Evolutionary conservation across 2,329 filamentous ascomycete species (phyloP).

Genomic region (Fusarium succisae): DNA sequence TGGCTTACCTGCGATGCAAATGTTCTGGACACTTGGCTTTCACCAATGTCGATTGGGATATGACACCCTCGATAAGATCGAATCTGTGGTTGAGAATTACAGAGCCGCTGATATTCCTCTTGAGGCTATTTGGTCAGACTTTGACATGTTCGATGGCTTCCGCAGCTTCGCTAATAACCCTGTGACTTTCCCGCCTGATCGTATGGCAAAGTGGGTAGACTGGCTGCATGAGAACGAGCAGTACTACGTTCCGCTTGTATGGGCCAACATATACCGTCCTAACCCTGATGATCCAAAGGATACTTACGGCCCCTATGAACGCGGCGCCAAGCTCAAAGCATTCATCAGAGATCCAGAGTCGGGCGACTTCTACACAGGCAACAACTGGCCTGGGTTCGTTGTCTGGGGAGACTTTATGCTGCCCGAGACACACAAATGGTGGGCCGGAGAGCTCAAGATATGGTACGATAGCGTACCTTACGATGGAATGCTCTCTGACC

Average conservation of each 20-base stretch:
- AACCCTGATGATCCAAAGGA: neutral
- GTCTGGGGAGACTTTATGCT: neutral
- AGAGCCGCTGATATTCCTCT: neutral
- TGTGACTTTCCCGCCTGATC: neutral
- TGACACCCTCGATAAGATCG: neutral
- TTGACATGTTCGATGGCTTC: slow-evolving; percentile 15
- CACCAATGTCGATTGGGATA: neutral
- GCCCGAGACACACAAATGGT: neutral
- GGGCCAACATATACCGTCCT: neutral
- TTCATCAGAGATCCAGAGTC: neutral
- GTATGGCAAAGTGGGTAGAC: neutral
- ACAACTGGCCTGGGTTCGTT: neutral
- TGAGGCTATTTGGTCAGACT: slow-evolving; percentile 13
- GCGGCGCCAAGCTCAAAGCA: neutral
- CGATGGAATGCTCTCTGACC: neutral
- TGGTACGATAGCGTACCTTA: neutral
- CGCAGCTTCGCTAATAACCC: slow-evolving; percentile 11
- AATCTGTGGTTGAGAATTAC: neutral
- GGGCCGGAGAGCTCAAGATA: neutral
- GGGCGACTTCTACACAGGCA: neutral
- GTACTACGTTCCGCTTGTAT: neutral
- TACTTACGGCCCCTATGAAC: neutral
- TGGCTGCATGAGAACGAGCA: neutral
- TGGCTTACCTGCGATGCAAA: neutral
- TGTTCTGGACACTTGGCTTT: neutral